phyloP scores from a whole-genome alignment of 1,284 basidiomycete genomes.

The Ceratobasidium sp. region DNA sequence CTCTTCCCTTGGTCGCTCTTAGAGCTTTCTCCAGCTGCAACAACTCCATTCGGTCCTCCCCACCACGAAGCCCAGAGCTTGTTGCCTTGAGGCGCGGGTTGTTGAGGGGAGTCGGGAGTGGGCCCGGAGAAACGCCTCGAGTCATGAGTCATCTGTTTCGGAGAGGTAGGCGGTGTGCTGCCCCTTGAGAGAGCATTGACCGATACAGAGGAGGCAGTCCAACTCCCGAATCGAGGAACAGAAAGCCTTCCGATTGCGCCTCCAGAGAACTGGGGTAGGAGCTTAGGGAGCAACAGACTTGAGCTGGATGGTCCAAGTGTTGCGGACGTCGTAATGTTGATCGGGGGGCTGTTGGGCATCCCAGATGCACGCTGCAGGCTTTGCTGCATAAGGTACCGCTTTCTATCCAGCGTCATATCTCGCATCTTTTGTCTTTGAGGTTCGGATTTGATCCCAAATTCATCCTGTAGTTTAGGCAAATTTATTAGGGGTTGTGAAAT shows the following conservation, averaged over 20 bases:
- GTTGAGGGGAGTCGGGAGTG: constrained; percentile 50
- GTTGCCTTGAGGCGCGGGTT: constrained; percentile 52
- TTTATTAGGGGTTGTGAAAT: constrained; percentile 14
- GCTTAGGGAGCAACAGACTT: constrained; percentile 67
- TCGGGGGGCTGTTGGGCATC: constrained; percentile 54
- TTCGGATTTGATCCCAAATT: constrained; percentile 77
- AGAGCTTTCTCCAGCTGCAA: constrained; percentile 57
- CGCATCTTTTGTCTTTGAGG: constrained; percentile 76
- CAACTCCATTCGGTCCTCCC: constrained; percentile 47
- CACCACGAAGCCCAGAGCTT: constrained; percentile 43
- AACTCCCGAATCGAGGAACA: constrained; percentile 71
- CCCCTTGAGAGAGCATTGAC: constrained; percentile 19
- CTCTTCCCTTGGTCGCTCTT: constrained; percentile 58
- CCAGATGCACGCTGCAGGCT: constrained; percentile 58
- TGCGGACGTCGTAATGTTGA: constrained; percentile 58
- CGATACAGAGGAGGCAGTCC: constrained; percentile 54
- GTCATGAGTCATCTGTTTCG: background rate
- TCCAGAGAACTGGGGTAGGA: constrained; percentile 77
- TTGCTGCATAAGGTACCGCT: constrained; percentile 76
- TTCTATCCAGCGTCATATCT: constrained; percentile 73
- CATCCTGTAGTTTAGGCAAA: constrained; percentile 64
- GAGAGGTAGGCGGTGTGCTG: constrained; percentile 5
- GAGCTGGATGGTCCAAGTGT: constrained; percentile 75
- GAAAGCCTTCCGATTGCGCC: constrained; percentile 82
- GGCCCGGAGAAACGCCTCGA: constrained; percentile 52